Evolutionary conservation across 495 filamentous ascomycete species (phyloP), one percentile per base, ranked within the genome.

Genomic region (Penicillium longicatenatum): DNA sequence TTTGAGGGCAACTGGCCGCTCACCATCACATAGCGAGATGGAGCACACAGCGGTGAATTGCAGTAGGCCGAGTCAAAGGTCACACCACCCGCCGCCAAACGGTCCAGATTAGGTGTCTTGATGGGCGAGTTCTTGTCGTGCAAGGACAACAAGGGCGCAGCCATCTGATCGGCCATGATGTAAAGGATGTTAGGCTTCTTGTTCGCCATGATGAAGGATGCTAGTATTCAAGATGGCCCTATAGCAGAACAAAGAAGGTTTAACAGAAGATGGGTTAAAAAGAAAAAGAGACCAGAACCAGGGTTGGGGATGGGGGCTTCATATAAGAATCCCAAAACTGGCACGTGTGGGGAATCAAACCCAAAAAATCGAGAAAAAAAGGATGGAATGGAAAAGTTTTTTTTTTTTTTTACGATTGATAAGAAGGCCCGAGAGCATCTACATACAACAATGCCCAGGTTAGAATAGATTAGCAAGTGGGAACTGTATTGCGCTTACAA

Each of bases 111-210:
- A 33, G 91, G 92, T 5, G 92, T 96, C 71, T 89, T 86, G 73
- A 96, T 92, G 61, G 83, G 85, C 1, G 90, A 94, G 22, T 82
- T 72, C 50, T 87, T 82, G 71, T 94, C 89, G 77, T 95, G 87
- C 65, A 93, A 88, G 73, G 87, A 89, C 52, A 96, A 83, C 57
- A 89, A 78, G 12, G 91, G 91, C 24, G 92, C 91, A 20, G 92
- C 87, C 72, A 96, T 85, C 76, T 96, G 92, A 74, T 96, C 92
- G 44, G 91, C 91, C 89, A 96, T 93, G 72, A 96, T 90, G 74
- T 89, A 90, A 49, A 92, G 81, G 60, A 92, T 88, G 72, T 92
- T 92, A 39, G 87, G 89, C 68, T 79, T 84, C 52, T 75, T 74
- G 30, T 65, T 61, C 49, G 70, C 69, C 76, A 79, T 78, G 70